Evolutionary conservation across 176 grass and related monocot genomes (phyloP).

Genomic region (Bolboschoenus planiculmis): DNA sequence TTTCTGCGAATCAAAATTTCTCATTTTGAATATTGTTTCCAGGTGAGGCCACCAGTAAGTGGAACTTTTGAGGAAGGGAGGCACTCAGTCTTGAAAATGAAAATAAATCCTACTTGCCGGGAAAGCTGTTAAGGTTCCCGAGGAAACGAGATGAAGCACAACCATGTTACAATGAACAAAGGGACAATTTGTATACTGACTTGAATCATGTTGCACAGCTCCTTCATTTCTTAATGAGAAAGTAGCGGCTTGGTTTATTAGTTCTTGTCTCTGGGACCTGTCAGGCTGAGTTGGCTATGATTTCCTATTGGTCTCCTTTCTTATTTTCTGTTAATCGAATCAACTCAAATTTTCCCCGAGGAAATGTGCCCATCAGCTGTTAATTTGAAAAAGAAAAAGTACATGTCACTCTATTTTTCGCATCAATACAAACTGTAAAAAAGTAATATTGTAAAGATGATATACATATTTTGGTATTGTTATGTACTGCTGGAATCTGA

Average conservation of each 20-base stretch:
- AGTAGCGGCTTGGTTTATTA: conserved; percentile 6
- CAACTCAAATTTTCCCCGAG: conserved; percentile 61
- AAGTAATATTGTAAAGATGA: neutral
- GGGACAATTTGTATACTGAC: neutral
- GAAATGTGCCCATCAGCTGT: conserved; percentile 59
- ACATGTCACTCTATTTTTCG: neutral
- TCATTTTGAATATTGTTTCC: neutral
- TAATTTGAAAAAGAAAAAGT: conserved; percentile 7
- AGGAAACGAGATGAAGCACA: neutral
- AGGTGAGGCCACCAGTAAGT: neutral
- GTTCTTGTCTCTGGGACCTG: conserved; percentile 23
- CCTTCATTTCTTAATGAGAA: conserved; percentile 84
- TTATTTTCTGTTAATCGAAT: conserved; percentile 52
- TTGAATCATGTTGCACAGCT: conserved; percentile 41
- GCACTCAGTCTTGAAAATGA: neutral
- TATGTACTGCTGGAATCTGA: neutral
- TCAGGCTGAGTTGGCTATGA: conserved; percentile 19
- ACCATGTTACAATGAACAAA: neutral
- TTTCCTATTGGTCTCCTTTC: conserved; percentile 43
- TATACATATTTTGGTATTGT: neutral
- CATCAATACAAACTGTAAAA: neutral
- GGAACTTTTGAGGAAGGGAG: neutral
- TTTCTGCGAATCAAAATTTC: neutral
- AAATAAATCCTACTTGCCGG: neutral
- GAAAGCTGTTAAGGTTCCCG: neutral